These are phyloP conservation scores for Gentiana straminea DNA, from an alignment of 257 asterid species.

Conservation along the genomic window DNA sequence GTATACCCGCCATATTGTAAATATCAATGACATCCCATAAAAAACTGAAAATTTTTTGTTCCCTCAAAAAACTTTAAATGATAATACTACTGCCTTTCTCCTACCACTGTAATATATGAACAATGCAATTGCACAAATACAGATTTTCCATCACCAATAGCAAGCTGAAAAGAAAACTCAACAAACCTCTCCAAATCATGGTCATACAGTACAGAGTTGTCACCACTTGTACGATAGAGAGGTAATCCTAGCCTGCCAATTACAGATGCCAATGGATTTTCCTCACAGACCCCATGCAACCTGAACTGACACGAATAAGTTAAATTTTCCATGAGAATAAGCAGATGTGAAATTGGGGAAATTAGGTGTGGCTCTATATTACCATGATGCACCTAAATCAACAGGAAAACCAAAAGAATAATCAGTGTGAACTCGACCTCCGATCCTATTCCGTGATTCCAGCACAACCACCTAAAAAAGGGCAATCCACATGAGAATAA, in stretches of 20 bases:
- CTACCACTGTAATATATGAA: too few species aligned
- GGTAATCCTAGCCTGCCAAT: slow-evolving; percentile 92
- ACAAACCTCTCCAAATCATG: slow-evolving; percentile 90
- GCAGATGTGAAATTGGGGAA: neutral
- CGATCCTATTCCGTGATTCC: slow-evolving; percentile 94
- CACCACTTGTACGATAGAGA: slow-evolving; percentile 94
- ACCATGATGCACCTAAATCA: slow-evolving; percentile 99
- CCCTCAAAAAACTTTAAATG: too few species aligned
- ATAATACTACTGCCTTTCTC: too few species aligned
- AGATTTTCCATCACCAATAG: neutral
- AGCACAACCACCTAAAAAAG: slow-evolving; percentile 58
- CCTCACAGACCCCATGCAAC: slow-evolving; percentile 95
- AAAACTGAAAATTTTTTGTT: too few species aligned
- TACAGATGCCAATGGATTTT: slow-evolving; percentile 84
- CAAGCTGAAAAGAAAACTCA: neutral
- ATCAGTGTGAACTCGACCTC: slow-evolving; percentile 92
- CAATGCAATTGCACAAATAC: too few species aligned
- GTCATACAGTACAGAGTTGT: slow-evolving; percentile 92
- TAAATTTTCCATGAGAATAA: neutral
- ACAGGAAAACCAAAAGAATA: slow-evolving; percentile 95
- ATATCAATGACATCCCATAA: too few species aligned
- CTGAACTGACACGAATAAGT: slow-evolving; percentile 28
- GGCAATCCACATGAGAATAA: slow-evolving; percentile 5
- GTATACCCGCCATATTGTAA: too few species aligned
- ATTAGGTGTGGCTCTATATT: neutral